Conservation (phyloP, 306 rosid species). For the Canavalia ensiformis region DNA sequence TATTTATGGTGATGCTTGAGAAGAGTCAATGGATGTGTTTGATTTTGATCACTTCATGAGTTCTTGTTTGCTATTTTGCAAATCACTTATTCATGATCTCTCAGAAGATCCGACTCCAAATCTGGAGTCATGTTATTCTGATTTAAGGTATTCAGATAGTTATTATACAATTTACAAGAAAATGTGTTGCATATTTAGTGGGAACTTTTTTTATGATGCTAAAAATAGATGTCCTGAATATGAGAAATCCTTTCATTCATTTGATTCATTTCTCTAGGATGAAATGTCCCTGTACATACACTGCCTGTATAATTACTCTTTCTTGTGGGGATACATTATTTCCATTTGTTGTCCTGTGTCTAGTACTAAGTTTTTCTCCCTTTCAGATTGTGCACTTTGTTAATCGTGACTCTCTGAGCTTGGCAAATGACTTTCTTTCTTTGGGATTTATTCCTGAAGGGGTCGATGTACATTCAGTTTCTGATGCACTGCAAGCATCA, state of each 20-base stretch:
- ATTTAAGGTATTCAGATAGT: constrained; percentile 17
- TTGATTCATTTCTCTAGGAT: constrained; percentile 34
- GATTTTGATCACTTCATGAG: constrained; percentile 27
- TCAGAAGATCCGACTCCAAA: constrained; percentile 16
- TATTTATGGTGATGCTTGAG: background rate
- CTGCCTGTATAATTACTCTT: background rate
- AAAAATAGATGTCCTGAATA: constrained; percentile 8
- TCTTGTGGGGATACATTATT: constrained; percentile 20
- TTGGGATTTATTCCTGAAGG: constrained; percentile 98
- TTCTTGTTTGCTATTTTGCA: constrained; percentile 23
- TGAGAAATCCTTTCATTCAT: constrained; percentile 35
- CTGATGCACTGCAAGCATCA: constrained; percentile 77
- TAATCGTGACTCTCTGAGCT: constrained; percentile 94
- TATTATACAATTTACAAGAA: constrained; percentile 32
- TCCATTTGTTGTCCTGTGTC: constrained; percentile 33
- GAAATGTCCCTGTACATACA: constrained; percentile 12
- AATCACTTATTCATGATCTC: constrained; percentile 28
- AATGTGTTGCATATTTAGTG: background rate
- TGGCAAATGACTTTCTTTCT: constrained; percentile 97
- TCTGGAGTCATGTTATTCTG: background rate
- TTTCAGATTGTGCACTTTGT: constrained; percentile 99
- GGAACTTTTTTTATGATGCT: constrained; percentile 24
- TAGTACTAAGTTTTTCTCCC: constrained; percentile 51
- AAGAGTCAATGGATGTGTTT: constrained; percentile 33
- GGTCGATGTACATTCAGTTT: constrained; percentile 69